Percentiles rank a stretch among this genome's conserved stretches.
Evolutionary conservation across 2,329 filamentous ascomycete species (phyloP).

Genomic region (Didymella glomerata): DNA sequence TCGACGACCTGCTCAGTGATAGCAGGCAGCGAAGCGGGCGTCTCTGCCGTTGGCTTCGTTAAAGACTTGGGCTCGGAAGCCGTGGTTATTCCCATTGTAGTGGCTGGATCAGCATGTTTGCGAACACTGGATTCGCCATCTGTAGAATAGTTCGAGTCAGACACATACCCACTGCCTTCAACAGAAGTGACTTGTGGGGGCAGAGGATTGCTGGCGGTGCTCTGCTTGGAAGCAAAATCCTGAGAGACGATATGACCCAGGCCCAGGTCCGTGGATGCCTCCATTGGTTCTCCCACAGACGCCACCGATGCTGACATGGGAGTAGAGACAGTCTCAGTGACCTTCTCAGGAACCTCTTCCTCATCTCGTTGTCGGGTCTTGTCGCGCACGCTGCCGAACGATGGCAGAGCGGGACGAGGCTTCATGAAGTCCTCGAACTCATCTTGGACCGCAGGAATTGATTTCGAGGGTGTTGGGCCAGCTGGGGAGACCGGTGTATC

Average conservation of each 20-base stretch:
- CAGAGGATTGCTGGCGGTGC: conserved; percentile 65
- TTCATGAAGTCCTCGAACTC: conserved; percentile 73
- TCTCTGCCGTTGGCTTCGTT: conserved; percentile 29
- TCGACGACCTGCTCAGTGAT: conserved; percentile 27
- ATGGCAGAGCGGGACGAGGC: conserved; percentile 76
- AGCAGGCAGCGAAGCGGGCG: conserved; percentile 16
- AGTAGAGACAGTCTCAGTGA: conserved; percentile 56
- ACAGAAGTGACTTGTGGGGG: conserved; percentile 75
- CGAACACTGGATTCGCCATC: conserved; percentile 16
- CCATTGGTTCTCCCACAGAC: conserved; percentile 52
- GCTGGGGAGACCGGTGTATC: conserved; percentile 31
- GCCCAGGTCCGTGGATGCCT: conserved; percentile 67
- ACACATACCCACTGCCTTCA: conserved; percentile 70
- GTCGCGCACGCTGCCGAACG: conserved; percentile 76
- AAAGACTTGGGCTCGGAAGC: conserved; percentile 42
- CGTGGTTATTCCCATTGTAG: conserved; percentile 23
- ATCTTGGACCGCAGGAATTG: conserved; percentile 59
- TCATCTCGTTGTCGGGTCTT: conserved; percentile 62
- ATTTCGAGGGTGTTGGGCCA: conserved; percentile 52
- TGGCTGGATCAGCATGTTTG: conserved; percentile 24
- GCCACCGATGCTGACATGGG: conserved; percentile 45
- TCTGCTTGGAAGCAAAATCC: conserved; percentile 60
- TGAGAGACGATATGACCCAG: conserved; percentile 65
- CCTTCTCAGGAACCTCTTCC: conserved; percentile 60
- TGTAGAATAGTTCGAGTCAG: conserved; percentile 60